Conservation (phyloP, 208 protist species). For the Trypanosomatidae sp. region DNA sequence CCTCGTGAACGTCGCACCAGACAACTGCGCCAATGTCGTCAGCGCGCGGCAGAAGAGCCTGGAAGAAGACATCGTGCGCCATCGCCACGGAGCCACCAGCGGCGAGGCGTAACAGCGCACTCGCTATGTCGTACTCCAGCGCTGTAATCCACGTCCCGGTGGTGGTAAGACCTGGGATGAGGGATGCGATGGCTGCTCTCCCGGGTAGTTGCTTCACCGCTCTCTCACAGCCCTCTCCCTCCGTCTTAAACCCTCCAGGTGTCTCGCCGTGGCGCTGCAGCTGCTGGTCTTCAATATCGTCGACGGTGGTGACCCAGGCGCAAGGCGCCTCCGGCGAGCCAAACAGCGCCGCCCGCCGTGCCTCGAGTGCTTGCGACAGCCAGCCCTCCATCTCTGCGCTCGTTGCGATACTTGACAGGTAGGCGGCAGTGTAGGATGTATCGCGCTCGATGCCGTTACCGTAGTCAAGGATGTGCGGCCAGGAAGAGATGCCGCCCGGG, state of each 20-base stretch:
- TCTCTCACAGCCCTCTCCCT: background rate
- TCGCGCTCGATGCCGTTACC: conserved; percentile 55
- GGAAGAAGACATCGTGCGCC: conserved; percentile 21
- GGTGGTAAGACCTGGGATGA: background rate
- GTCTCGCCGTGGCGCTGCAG: background rate
- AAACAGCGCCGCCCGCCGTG: conserved; percentile 14
- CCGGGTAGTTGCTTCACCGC: background rate
- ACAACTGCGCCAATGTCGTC: conserved; percentile 15
- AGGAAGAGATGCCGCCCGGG: conserved; percentile 51
- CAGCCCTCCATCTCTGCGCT: conserved; percentile 39
- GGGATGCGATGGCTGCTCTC: background rate
- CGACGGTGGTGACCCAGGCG: conserved; percentile 1
- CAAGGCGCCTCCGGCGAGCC: background rate
- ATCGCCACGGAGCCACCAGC: background rate
- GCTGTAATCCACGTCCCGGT: conserved; percentile 18
- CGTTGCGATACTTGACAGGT: conserved; percentile 41
- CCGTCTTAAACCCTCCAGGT: too few species aligned
- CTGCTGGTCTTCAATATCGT: background rate
- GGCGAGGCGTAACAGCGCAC: conserved; percentile 25
- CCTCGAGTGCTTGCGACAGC: conserved; percentile 23
- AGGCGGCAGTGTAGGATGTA: conserved; percentile 42
- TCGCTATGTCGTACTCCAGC: conserved; percentile 33
- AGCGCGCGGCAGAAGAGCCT: conserved; percentile 15
- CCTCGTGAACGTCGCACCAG: conserved; percentile 2
- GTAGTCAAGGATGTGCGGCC: conserved; percentile 45